Percentiles rank a stretch among this genome's conserved stretches.
These are phyloP conservation scores for Heritiera littoralis DNA, from an alignment of 345 rosid genomes.

Conservation along the genomic window DNA sequence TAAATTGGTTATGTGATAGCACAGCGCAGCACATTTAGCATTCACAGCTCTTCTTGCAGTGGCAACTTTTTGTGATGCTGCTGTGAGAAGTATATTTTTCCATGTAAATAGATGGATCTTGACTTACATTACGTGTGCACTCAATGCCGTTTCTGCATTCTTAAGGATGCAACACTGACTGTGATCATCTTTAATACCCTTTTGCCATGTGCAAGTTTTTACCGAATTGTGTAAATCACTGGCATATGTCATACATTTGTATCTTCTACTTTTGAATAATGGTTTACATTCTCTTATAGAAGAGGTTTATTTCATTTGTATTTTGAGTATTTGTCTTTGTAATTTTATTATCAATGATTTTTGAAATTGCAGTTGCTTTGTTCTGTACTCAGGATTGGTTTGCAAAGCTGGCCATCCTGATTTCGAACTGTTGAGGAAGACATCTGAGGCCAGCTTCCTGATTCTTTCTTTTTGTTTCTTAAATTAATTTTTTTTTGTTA, in stretches of 20 bases:
- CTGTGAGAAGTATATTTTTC: constrained; percentile 27
- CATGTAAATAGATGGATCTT: constrained; percentile 27
- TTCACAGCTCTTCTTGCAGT: constrained; percentile 27
- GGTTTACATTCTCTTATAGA: not conserved
- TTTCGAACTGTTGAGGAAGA: not conserved
- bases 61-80: constrained; percentile 27
- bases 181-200: constrained; percentile 1
- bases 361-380: not conserved
- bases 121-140: constrained; percentile 16
- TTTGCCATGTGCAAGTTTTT: not conserved
- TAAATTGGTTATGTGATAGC: constrained; percentile 14
- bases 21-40: not conserved
- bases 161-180: not conserved
- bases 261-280: not conserved
- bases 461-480: too few relatives aligned
- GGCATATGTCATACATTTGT: not conserved
- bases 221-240: not conserved
- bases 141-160: not conserved
- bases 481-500: too few relatives aligned
- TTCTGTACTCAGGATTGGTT: not conserved
- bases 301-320: not conserved
- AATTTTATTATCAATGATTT: not conserved
- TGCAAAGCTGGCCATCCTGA: not conserved
- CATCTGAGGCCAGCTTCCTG: not conserved
- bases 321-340: not conserved